Evolutionary conservation across 78 protist species (phyloP).

Genomic region (Dictyostelium firmibasis): DNA sequence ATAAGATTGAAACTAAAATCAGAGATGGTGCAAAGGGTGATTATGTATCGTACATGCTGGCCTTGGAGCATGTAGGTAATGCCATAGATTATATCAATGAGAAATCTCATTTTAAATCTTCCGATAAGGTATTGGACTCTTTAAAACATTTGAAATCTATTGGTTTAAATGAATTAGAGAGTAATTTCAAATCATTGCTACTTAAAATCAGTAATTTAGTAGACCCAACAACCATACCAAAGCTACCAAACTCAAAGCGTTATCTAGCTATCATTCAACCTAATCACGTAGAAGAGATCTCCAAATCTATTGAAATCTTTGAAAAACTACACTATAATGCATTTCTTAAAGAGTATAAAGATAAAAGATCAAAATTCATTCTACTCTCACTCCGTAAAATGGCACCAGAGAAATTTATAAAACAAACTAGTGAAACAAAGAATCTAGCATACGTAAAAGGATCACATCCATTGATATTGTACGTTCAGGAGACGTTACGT

Average conservation of each 20-base stretch:
- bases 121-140: conserved; percentile 14
- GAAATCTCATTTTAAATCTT: conserved; percentile 14
- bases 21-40: conserved; percentile 77
- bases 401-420: conserved; percentile 64
- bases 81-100: conserved; percentile 22
- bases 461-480: conserved; percentile 46
- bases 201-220: conserved; percentile 43
- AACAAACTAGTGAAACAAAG: conserved; percentile 32
- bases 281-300: conserved; percentile 32
- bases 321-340: background rate
- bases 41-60: conserved; percentile 35
- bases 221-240: conserved; percentile 41
- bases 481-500: conserved; percentile 20
- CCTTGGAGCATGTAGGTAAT: conserved; percentile 49
- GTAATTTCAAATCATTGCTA: conserved; percentile 32
- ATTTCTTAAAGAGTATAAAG: conserved; percentile 62
- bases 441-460: conserved; percentile 72
- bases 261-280: conserved; percentile 46
- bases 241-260: conserved; percentile 23
- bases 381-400: conserved; percentile 35
- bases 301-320: conserved; percentile 53
- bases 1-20: conserved; percentile 35
- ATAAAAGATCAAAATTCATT: conserved; percentile 40
- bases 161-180: conserved; percentile 46
- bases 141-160: conserved; percentile 23